Evolutionary conservation across 441 rosid genomes (phyloP), one percentile per base, ranked within the genome.

Genomic region (Eruca vesicaria): DNA sequence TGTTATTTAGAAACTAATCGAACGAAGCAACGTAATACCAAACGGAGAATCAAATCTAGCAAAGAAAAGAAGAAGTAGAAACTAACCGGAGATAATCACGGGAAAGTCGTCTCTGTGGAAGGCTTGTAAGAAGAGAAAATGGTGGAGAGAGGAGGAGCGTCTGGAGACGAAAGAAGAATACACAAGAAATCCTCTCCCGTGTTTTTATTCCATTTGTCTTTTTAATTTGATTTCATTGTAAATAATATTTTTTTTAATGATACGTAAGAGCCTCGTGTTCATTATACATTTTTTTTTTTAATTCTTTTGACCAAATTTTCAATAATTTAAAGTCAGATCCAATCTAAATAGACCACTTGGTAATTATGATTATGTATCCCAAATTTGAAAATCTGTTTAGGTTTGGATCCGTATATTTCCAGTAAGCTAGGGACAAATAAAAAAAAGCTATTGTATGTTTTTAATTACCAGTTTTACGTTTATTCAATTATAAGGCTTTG

Each of bases 101-200:
- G 68, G 48, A 64, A 76, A 70, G 76, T 70, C 76, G 75, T 64
- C 80, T 76, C 18, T 14, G 43, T 32, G 9, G 71, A 76, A 64
- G 63, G 63, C 80, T 76, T 57, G 33, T 6, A 64, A 64, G 62
- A 36, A 65, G 72, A 66, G 45, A 65, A 36, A 77, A 71, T 71
- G 80, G 79, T 63, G 76, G 75, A 76, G 75, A n/a, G n/a, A n/a
- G n/a, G n/a, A 29, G 52, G 52, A 43, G 52, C 52, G 52, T 43
- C 43, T 38, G 52, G 52, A 76, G 80, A 64, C 76, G 80, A 58
- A n/a, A n/a, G n/a, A n/a, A 70, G 68, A 45, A 70, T n/a, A n/a
- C 67, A 45, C 61, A 41, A 70, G 80, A 76, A 70, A 26, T 4
- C 11, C 50, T 20, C 55, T 62, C 29, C 33, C 38, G 70, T 12